A percentile compares a stretch with the other conserved stretches of the same genome.
Evolutionary conservation across 495 filamentous ascomycete genomes (phyloP).

Genomic region (Cercophora sp.): DNA sequence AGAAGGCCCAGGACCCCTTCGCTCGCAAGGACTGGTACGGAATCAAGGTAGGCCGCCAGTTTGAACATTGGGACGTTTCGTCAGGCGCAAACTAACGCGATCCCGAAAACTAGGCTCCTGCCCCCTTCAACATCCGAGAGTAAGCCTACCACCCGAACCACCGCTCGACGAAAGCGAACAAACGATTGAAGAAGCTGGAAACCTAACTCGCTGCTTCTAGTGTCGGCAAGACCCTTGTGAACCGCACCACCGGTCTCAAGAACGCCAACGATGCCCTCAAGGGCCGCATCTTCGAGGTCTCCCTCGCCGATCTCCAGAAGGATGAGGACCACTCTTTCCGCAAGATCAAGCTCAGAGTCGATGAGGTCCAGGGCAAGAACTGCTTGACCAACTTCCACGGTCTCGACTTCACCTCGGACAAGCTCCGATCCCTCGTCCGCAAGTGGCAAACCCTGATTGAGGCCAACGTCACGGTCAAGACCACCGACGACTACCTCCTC

Average conservation of each 20-base stretch:
- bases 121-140: constrained; percentile 94
- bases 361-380: constrained; percentile 99
- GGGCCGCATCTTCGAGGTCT: constrained; percentile 98
- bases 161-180: constrained; percentile 1
- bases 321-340: constrained; percentile 99
- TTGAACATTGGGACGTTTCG: not conserved
- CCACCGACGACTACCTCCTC: constrained; percentile 98
- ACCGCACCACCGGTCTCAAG: constrained; percentile 98
- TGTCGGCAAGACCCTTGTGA: constrained; percentile 98
- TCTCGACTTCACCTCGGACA: constrained; percentile 99
- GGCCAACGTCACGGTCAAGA: constrained; percentile 99
- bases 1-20: constrained; percentile 96
- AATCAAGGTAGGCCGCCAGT: constrained; percentile 69
- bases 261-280: constrained; percentile 99
- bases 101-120: constrained; percentile 65
- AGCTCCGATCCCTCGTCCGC: constrained; percentile 95
- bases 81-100: constrained; percentile 16
- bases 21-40: constrained; percentile 98
- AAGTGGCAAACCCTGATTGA: constrained; percentile 99
- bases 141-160: constrained; percentile 51
- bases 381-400: constrained; percentile 99
- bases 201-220: constrained; percentile 53
- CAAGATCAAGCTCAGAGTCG: constrained; percentile 97
- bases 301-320: constrained; percentile 96
- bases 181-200: constrained; percentile 8